A percentile compares a stretch with the other conserved stretches of the same genome.
These are phyloP conservation scores for Brassica napus DNA, from an alignment of 345 rosid species.

Conservation along the genomic window DNA sequence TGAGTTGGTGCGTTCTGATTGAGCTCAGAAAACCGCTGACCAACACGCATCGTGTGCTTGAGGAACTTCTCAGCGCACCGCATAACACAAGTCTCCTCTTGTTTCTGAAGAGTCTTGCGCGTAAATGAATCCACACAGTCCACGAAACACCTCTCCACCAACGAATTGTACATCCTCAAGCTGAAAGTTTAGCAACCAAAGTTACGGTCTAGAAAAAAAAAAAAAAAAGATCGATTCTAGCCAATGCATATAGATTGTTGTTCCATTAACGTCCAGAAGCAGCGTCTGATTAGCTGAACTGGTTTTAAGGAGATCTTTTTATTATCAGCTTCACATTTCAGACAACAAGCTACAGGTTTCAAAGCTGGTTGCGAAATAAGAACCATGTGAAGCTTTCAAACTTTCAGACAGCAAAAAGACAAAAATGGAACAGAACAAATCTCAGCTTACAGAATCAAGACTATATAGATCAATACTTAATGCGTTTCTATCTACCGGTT, in stretches of 20 bases:
- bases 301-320: constrained; percentile 69
- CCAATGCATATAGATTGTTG: constrained; percentile 34
- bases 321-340: constrained; percentile 49
- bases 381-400: constrained; percentile 28
- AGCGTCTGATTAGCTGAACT: constrained; percentile 43
- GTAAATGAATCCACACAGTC: constrained; percentile 88
- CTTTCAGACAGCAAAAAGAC: constrained; percentile 3
- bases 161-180: constrained; percentile 87
- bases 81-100: constrained; percentile 83
- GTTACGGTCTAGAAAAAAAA: neutral
- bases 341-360: constrained; percentile 28
- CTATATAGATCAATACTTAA: neutral
- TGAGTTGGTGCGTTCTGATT: neutral
- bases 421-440: neutral
- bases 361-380: neutral
- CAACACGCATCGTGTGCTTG: constrained; percentile 58
- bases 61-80: constrained; percentile 93
- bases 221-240: neutral
- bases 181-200: constrained; percentile 40
- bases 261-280: constrained; percentile 81
- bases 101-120: constrained; percentile 85
- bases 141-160: constrained; percentile 86
- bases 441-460: neutral
- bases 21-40: neutral
- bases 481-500: neutral